Conservation (phyloP, 2,329 filamentous ascomycete species). For the Arachnopeziza araneosa region DNA sequence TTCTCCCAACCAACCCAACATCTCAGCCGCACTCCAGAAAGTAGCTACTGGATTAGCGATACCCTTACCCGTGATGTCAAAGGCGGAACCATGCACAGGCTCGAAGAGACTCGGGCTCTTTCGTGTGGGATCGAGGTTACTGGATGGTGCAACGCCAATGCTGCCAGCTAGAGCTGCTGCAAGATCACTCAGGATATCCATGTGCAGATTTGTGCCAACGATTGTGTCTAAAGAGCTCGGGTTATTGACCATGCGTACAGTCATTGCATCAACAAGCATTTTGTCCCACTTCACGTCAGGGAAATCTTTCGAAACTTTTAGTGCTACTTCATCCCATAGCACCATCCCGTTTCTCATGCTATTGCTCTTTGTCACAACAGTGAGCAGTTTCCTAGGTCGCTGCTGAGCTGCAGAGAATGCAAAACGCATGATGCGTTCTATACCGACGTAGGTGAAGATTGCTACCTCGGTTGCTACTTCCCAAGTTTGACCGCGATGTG, state of each 20-base stretch:
- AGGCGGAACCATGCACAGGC: constrained; percentile 52
- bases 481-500: constrained; percentile 50
- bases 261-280: constrained; percentile 54
- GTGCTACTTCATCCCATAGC: constrained; percentile 57
- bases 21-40: constrained; percentile 53
- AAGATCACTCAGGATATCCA: constrained; percentile 63
- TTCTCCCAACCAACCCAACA: constrained; percentile 52
- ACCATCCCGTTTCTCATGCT: constrained; percentile 61
- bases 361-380: constrained; percentile 59
- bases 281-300: constrained; percentile 55
- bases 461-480: constrained; percentile 55
- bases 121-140: constrained; percentile 56
- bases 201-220: constrained; percentile 55
- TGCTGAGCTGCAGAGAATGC: constrained; percentile 49
- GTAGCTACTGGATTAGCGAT: constrained; percentile 51
- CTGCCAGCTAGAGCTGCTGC: constrained; percentile 63
- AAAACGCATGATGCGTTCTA: constrained; percentile 55
- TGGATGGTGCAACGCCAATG: constrained; percentile 65
- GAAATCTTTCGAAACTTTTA: constrained; percentile 48
- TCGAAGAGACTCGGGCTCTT: constrained; percentile 52
- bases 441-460: constrained; percentile 53
- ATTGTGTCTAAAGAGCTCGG: constrained; percentile 53
- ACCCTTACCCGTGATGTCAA: constrained; percentile 51
- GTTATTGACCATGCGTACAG: constrained; percentile 48
- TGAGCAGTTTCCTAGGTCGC: constrained; percentile 50